These are phyloP conservation scores for Emericellopsis terricola DNA, from an alignment of 495 filamentous ascomycete genomes.

Conservation along the genomic window DNA sequence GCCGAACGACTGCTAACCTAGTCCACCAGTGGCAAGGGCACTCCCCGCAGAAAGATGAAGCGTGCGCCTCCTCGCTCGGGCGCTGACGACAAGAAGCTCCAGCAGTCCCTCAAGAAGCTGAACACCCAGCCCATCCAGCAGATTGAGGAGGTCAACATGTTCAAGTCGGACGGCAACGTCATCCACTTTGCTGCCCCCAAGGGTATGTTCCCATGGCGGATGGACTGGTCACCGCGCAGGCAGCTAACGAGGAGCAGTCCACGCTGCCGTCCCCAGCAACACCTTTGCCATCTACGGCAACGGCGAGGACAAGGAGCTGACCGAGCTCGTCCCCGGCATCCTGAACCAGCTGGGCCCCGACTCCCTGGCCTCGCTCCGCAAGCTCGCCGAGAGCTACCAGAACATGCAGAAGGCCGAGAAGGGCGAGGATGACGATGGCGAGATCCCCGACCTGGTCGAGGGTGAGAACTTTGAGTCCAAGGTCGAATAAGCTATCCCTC, in stretches of 20 bases:
- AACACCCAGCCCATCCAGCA: conserved; percentile 94
- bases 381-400: conserved; percentile 98
- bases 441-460: conserved; percentile 90
- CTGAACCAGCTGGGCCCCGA: conserved; percentile 98
- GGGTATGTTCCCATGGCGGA: conserved; percentile 36
- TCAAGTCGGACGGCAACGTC: conserved; percentile 98
- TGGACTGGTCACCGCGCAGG: neutral
- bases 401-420: conserved; percentile 94
- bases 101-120: conserved; percentile 84
- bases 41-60: conserved; percentile 94
- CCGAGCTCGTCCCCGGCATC: conserved; percentile 96
- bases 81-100: conserved; percentile 98
- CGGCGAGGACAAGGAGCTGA: conserved; percentile 99
- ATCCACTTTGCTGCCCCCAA: conserved; percentile 97
- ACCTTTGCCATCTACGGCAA: conserved; percentile 97
- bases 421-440: conserved; percentile 57
- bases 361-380: conserved; percentile 91
- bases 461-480: conserved; percentile 95
- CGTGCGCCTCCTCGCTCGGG: conserved; percentile 80
- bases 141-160: conserved; percentile 99
- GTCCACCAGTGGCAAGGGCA: conserved; percentile 76
- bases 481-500: conserved; percentile 51
- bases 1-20: neutral
- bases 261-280: conserved; percentile 90
- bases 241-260: conserved; percentile 36